A percentile compares a stretch with the other conserved stretches of the same genome.
Conservation (phyloP, 345 rosid genomes). For the Syzygium oleosum region DNA sequence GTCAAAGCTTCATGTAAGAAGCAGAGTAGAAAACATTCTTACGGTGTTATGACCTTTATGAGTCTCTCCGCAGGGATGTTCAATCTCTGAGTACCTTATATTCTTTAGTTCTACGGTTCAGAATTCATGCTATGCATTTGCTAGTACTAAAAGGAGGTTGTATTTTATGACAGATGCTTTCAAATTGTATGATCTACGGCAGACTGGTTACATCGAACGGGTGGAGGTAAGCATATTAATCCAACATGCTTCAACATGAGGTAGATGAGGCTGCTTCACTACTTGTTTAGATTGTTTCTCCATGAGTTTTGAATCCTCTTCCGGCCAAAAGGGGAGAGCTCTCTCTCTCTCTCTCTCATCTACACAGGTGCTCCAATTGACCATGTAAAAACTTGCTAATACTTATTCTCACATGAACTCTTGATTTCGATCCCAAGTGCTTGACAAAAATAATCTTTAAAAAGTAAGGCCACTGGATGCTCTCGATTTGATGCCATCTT, state of each 20-base stretch:
- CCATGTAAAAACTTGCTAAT: not conserved
- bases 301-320: not conserved
- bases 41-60: not conserved
- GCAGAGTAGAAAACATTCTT: not conserved
- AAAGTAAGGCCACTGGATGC: not conserved
- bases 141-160: not conserved
- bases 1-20: slow-evolving; percentile 11
- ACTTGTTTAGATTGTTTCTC: not conserved
- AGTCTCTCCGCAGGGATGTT: not conserved
- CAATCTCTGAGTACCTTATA: not conserved
- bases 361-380: not conserved
- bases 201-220: slow-evolving; percentile 20
- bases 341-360: no score
- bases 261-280: not conserved
- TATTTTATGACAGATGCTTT: slow-evolving; percentile 11
- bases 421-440: not conserved
- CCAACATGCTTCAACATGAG: not conserved
- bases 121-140: not conserved
- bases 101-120: not conserved
- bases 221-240: slow-evolving; percentile 11
- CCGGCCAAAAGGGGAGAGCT: no score
- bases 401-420: not conserved
- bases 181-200: slow-evolving; percentile 19
- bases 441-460: not conserved
- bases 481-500: not conserved